Evolutionary conservation across 345 rosid genomes (phyloP).

Genomic region (Ricinus communis): DNA sequence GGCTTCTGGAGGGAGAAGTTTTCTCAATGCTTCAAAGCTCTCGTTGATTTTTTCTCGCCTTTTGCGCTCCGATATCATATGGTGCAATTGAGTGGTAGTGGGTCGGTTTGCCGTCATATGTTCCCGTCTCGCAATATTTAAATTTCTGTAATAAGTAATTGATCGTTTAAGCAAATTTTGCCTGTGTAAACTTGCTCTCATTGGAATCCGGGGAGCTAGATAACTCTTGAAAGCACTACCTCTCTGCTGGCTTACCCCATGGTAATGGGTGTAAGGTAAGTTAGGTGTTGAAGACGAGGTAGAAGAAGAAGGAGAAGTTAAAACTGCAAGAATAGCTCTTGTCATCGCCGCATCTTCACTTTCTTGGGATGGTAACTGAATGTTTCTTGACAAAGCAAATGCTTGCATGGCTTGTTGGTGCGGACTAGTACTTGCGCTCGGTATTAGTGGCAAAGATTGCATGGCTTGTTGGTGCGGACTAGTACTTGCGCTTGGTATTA

Average conservation of each 20-base stretch:
- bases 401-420: constrained; percentile 45
- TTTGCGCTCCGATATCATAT: constrained; percentile 85
- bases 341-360: constrained; percentile 38
- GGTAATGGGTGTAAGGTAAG: constrained; percentile 11
- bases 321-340: constrained; percentile 64
- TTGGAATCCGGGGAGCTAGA: constrained; percentile 12
- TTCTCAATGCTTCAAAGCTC: constrained; percentile 61
- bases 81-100: constrained; percentile 62
- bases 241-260: not conserved
- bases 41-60: constrained; percentile 92
- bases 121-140: constrained; percentile 42
- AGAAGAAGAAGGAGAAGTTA: constrained; percentile 34
- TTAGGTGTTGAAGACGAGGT: constrained; percentile 42
- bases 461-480: constrained; percentile 4
- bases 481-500: not conserved
- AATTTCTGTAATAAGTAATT: constrained; percentile 41
- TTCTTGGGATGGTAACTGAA: not conserved
- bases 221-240: constrained; percentile 53
- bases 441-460: not conserved
- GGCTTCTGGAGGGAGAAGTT: constrained; percentile 77
- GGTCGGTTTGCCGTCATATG: constrained; percentile 37
- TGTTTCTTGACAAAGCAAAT: constrained; percentile 16
- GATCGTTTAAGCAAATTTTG: constrained; percentile 57
- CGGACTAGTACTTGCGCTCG: constrained; percentile 10
- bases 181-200: constrained; percentile 16